phyloP scores from a whole-genome alignment of 257 asterid genomes.

The Solanum tarijense region DNA sequence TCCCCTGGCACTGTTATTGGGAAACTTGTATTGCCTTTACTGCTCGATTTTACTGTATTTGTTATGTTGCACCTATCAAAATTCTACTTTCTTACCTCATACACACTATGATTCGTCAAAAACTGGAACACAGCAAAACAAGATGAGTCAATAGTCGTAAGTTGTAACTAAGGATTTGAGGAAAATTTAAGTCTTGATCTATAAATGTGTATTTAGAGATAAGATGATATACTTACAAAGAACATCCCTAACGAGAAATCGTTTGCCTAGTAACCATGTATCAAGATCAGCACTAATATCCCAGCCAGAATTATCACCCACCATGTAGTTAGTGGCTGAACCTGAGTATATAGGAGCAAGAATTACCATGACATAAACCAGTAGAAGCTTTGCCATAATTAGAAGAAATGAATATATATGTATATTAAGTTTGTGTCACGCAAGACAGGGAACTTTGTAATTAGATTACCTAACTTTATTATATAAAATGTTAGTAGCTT shows the following conservation, averaged over 20 bases:
- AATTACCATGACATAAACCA: constrained; percentile 7
- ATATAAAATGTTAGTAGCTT: background rate
- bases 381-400: constrained; percentile 29
- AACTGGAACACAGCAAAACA: constrained; percentile 48
- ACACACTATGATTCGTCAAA: constrained; percentile 45
- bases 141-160: background rate
- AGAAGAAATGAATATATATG: background rate
- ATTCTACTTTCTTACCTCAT: constrained; percentile 36
- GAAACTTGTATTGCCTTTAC: constrained; percentile 52
- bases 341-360: constrained; percentile 16
- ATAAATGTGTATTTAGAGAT: background rate
- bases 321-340: constrained; percentile 40
- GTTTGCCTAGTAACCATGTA: constrained; percentile 51
- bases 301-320: constrained; percentile 81
- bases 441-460: background rate
- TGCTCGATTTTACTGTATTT: constrained; percentile 41
- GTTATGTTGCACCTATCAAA: constrained; percentile 27
- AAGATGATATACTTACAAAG: constrained; percentile 26
- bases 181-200: background rate
- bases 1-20: constrained; percentile 40
- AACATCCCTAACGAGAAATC: background rate
- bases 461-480: constrained; percentile 48
- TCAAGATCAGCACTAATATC: constrained; percentile 75
- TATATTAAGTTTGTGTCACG: background rate
- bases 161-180: background rate